A percentile compares a stretch with the other conserved stretches of the same genome.
Evolutionary conservation across 2,329 filamentous ascomycete species (phyloP).

Genomic region (Colletotrichum endophyticum): DNA sequence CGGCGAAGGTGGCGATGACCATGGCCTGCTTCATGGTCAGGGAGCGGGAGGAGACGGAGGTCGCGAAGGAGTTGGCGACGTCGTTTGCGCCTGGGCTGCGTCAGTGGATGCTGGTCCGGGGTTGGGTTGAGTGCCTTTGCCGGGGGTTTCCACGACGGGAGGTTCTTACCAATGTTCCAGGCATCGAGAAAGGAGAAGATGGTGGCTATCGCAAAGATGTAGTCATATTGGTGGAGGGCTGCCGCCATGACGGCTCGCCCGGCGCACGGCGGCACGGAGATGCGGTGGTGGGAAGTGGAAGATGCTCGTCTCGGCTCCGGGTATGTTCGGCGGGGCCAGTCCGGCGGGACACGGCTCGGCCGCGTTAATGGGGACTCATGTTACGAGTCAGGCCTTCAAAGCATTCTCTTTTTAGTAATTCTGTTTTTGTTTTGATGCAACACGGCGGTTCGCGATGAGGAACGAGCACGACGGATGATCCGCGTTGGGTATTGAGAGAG

Average conservation of each 20-base stretch:
- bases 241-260: constrained; percentile 30
- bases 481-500: neutral
- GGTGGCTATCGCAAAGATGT: constrained; percentile 67
- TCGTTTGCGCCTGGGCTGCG: constrained; percentile 48
- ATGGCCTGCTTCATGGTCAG: constrained; percentile 52
- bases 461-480: neutral
- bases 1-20: constrained; percentile 45
- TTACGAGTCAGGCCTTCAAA: neutral
- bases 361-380: neutral
- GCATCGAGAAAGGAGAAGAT: constrained; percentile 71
- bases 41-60: constrained; percentile 50
- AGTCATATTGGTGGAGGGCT: constrained; percentile 59
- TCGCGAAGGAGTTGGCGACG: constrained; percentile 54
- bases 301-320: neutral
- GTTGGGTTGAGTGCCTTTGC: constrained; percentile 26
- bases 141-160: constrained; percentile 72
- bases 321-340: neutral
- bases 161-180: constrained; percentile 70
- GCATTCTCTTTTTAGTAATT: neutral
- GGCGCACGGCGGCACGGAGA: neutral
- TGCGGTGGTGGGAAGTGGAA: neutral
- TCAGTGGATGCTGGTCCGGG: neutral
- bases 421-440: neutral
- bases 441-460: neutral
- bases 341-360: neutral